A percentile compares a stretch with the other conserved stretches of the same genome.
Conservation (phyloP, 805 yeast species). For the Lachancea thermotolerans region DNA sequence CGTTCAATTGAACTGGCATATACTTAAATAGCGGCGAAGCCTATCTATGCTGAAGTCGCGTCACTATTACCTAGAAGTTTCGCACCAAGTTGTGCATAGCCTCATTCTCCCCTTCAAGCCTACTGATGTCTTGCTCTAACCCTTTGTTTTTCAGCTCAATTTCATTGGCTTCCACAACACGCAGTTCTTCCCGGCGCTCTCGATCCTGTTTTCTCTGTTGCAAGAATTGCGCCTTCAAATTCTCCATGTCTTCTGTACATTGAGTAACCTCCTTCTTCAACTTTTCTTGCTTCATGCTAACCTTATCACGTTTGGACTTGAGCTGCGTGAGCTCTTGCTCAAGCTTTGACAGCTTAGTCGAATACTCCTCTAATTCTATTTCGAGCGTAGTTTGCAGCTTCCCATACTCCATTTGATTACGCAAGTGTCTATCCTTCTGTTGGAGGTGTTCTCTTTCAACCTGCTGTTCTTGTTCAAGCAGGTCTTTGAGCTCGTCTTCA, state of each 20-base stretch:
- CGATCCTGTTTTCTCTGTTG: slow-evolving; percentile 19
- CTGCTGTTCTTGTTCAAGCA: slow-evolving; percentile 13
- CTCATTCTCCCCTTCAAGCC: slow-evolving; percentile 27
- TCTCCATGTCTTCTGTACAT: slow-evolving; percentile 19
- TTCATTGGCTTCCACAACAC: slow-evolving; percentile 25
- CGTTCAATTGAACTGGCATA: too few relatives aligned
- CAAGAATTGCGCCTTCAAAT: slow-evolving; percentile 19
- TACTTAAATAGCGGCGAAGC: too few relatives aligned
- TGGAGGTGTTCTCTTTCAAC: slow-evolving; percentile 34
- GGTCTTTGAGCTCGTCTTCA: slow-evolving; percentile 17
- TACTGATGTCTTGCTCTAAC: slow-evolving; percentile 30
- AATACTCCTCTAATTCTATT: slow-evolving; percentile 10
- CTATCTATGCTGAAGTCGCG: too few relatives aligned
- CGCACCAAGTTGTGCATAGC: slow-evolving; percentile 14
- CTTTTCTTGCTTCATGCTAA: slow-evolving; percentile 16
- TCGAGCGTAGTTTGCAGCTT: slow-evolving; percentile 20
- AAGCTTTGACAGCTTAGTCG: slow-evolving; percentile 12
- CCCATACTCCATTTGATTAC: slow-evolving; percentile 28
- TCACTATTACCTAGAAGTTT: neutral
- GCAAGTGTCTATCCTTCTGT: slow-evolving; percentile 33
- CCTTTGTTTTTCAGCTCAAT: slow-evolving; percentile 28
- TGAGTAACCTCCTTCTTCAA: slow-evolving; percentile 23
- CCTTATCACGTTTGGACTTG: slow-evolving; percentile 18
- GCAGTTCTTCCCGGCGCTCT: slow-evolving; percentile 17
- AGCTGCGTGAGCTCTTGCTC: slow-evolving; percentile 21